These are phyloP conservation scores for Calonectria fujianensis DNA, from an alignment of 2,329 filamentous ascomycete genomes.

Conservation along the genomic window DNA sequence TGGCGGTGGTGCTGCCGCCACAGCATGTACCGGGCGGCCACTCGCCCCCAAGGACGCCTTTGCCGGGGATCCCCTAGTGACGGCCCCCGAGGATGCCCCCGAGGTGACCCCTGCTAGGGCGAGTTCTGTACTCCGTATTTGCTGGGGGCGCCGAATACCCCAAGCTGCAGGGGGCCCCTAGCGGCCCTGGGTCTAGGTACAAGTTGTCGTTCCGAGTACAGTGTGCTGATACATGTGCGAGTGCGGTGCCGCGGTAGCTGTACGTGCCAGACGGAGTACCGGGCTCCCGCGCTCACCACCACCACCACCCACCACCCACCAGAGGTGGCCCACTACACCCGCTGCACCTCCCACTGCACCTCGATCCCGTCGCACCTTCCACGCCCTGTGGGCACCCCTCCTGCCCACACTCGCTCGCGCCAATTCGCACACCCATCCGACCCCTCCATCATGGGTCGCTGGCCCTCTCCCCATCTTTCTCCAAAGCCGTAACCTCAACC, in stretches of 20 bases:
- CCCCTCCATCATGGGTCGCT: slow-evolving; percentile 30
- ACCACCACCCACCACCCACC: slow-evolving; percentile 29
- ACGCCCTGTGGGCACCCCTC: slow-evolving; percentile 24
- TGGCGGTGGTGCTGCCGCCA: slow-evolving; percentile 29
- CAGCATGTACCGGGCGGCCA: slow-evolving; percentile 39
- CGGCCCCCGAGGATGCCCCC: slow-evolving; percentile 31
- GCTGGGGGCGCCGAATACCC: slow-evolving; percentile 37
- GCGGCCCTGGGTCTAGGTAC: slow-evolving; percentile 17
- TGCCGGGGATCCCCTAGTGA: slow-evolving; percentile 38
- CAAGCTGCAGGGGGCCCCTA: slow-evolving; percentile 37
- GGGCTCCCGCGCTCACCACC: slow-evolving; percentile 37
- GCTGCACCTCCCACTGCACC: slow-evolving; percentile 9
- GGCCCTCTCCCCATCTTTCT: slow-evolving; percentile 48
- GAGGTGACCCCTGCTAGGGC: slow-evolving; percentile 30
- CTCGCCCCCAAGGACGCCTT: slow-evolving; percentile 36
- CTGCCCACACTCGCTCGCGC: slow-evolving; percentile 17
- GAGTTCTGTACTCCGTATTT: slow-evolving; percentile 27
- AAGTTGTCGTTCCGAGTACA: slow-evolving; percentile 23
- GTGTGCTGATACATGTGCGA: slow-evolving; percentile 10
- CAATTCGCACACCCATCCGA: slow-evolving; percentile 22
- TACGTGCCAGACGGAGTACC: slow-evolving; percentile 27
- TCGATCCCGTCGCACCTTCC: slow-evolving; percentile 32
- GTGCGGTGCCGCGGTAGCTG: slow-evolving; percentile 26
- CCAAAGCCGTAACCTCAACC: slow-evolving; percentile 47
- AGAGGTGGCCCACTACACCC: slow-evolving; percentile 24